A percentile compares a stretch with the other conserved stretches of the same genome.
phyloP scores from a whole-genome alignment of 306 rosid species.

The Senna siamea region DNA sequence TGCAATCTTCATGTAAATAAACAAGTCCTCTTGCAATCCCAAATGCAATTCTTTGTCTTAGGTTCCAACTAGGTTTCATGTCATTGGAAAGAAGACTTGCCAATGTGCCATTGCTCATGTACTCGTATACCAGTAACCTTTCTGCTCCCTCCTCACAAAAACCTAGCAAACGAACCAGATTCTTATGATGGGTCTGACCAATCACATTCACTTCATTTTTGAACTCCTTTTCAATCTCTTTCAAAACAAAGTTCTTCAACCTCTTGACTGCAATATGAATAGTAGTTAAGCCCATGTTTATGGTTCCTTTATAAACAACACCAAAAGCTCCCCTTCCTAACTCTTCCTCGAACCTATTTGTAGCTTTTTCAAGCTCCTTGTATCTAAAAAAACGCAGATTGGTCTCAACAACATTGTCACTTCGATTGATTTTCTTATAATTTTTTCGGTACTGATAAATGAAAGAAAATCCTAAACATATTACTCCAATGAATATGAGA shows the following conservation, averaged over 20 bases:
- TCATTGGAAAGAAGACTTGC: conserved; percentile 39
- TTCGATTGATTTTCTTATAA: background rate
- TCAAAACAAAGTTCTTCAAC: conserved; percentile 39
- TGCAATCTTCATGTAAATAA: conserved; percentile 49
- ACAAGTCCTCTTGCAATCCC: conserved; percentile 43
- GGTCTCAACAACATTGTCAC: conserved; percentile 10
- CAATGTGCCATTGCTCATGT: conserved; percentile 47
- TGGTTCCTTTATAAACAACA: conserved; percentile 44
- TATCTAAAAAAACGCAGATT: conserved; percentile 42
- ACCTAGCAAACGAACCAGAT: conserved; percentile 45
- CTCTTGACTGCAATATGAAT: conserved; percentile 48
- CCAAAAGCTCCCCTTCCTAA: conserved; percentile 43
- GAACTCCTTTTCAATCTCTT: conserved; percentile 51
- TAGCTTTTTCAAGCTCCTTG: conserved; percentile 42
- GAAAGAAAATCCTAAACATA: conserved; percentile 24
- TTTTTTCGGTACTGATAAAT: conserved; percentile 30
- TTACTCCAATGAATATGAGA: conserved; percentile 18
- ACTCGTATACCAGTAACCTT: conserved; percentile 42
- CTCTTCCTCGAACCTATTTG: conserved; percentile 41
- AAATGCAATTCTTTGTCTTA: conserved; percentile 38
- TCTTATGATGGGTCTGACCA: conserved; percentile 47
- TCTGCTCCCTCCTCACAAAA: conserved; percentile 35
- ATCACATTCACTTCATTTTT: conserved; percentile 40
- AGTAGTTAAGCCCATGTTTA: conserved; percentile 16
- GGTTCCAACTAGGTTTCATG: conserved; percentile 44